Base-by-base conservation (phyloP, 2,329 filamentous ascomycete species). In the Clarireedia homoeocarpa region DNA sequence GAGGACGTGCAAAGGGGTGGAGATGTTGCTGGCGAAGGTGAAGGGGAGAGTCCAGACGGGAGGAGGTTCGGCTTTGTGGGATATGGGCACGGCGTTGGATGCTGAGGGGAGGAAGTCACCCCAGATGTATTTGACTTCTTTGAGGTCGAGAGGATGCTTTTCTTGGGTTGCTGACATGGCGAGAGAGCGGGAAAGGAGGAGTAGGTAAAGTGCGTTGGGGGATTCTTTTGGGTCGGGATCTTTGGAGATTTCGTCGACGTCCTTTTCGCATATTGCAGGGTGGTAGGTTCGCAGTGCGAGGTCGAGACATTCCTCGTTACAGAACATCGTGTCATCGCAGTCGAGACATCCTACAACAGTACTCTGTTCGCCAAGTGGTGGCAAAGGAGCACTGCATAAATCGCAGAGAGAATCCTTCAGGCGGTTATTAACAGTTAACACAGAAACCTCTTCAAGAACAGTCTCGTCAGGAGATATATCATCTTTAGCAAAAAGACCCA, bases 371-470 rank as follows among this genome's bases (percentile, higher is more conserved):
- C 70, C 74, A 26, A 88, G 73, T 0, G 78, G 77, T 0, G 88
- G 88, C 5, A 95, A 78, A 24, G 83, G 81, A 6, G 80, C 78
- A 65, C 90, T 90, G 70, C 92, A 97, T 14, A 91, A 91, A 71
- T 97, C 92, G 71, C 92, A 97, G 30, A 92, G 80, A 4, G 87
- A 79, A 60, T 95, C 91, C 68, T 95, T 90, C 12, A 94, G 80
- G 30, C 90, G 84, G 68, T 94, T 94, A 64, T 92, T 94, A 47
- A 89, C 91, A 2, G 91, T 96, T 42, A 99, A 75, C 6, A 96
- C 79, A 7, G 91, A 94, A 59, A 86, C 88, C 68, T 99, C 94
- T 48, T 82, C 76, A 30, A 99, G 78, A 2, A 96, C 83, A 5
- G 79, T 76, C 69, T 95, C 88, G 9, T 88, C 88, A 0, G 90